Conservation (phyloP, 129 eudicot species). For the Artemisia argyi region DNA sequence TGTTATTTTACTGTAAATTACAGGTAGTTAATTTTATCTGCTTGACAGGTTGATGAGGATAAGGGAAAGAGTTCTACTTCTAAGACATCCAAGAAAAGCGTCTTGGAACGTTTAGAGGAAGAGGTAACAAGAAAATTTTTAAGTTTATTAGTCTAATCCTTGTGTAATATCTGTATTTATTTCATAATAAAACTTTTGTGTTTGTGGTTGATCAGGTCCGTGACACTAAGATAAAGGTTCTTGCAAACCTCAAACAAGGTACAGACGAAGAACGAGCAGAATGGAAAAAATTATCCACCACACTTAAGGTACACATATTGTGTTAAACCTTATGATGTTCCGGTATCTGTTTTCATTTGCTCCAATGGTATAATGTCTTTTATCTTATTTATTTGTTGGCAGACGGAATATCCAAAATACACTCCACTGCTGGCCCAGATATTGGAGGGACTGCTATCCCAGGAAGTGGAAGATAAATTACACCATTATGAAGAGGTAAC, state of each 20-base stretch:
- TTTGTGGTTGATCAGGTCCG: slow-evolving; percentile 63
- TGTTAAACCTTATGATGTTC: not conserved
- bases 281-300: slow-evolving; percentile 65
- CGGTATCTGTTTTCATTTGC: not conserved
- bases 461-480: slow-evolving; percentile 58
- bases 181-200: slow-evolving; percentile 1
- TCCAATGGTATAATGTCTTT: not conserved
- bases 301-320: slow-evolving; percentile 62
- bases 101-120: slow-evolving; percentile 68
- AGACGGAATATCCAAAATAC: slow-evolving; percentile 87
- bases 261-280: slow-evolving; percentile 74
- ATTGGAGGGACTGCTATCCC: slow-evolving; percentile 73
- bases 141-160: not conserved
- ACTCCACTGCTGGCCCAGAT: slow-evolving; percentile 89
- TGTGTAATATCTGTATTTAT: not conserved
- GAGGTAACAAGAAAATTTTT: slow-evolving; percentile 46
- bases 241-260: slow-evolving; percentile 66
- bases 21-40: slow-evolving; percentile 9
- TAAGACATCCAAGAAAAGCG: slow-evolving; percentile 53
- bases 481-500: slow-evolving; percentile 82
- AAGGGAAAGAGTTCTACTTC: slow-evolving; percentile 59
- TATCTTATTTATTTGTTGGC: slow-evolving; percentile 33
- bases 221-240: slow-evolving; percentile 81
- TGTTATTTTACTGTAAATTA: slow-evolving; percentile 3
- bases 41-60: slow-evolving; percentile 73